These are phyloP conservation scores for Pichia sorboxylosa DNA, from an alignment of 1,139 yeast genomes.

Conservation along the genomic window DNA sequence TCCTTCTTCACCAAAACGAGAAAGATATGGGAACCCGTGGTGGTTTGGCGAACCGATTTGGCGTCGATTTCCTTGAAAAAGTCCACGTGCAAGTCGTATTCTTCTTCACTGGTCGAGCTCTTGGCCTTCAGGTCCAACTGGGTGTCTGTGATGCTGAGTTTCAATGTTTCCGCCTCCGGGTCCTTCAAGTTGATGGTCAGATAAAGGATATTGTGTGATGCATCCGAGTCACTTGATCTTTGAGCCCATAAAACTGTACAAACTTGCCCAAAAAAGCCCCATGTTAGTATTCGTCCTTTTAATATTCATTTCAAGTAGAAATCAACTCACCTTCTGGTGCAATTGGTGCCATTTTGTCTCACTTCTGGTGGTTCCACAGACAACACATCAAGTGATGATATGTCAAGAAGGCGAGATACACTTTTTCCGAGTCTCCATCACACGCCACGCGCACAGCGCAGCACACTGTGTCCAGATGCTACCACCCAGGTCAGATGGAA, in stretches of 20 bases:
- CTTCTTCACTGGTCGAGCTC: constrained; percentile 41
- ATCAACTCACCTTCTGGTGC: constrained; percentile 29
- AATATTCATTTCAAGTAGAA: no score
- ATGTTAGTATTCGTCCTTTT: constrained; percentile 2
- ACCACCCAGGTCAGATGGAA: no score
- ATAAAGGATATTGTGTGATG: constrained; percentile 61
- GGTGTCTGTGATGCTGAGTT: constrained; percentile 49
- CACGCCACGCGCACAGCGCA: no score
- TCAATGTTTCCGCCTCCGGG: constrained; percentile 28
- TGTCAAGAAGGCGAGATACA: no score
- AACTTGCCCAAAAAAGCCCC: no score
- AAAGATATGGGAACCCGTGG: constrained; percentile 64
- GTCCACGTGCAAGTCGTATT: constrained; percentile 54
- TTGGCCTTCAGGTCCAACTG: constrained; percentile 37
- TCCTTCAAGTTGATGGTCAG: constrained; percentile 69
- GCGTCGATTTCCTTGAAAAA: constrained; percentile 65
- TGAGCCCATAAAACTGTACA: constrained; percentile 81
- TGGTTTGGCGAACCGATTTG: constrained; percentile 45
- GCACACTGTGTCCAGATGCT: no score
- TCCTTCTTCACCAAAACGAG: constrained; percentile 64
- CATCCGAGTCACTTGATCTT: constrained; percentile 66
- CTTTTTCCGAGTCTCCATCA: no score
- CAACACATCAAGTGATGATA: no score
- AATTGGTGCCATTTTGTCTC: constrained; percentile 12
- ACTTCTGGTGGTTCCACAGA: no score